Evolutionary conservation across 2,329 filamentous ascomycete species (phyloP).

Genomic region (Neoscytalidium dimidiatum): DNA sequence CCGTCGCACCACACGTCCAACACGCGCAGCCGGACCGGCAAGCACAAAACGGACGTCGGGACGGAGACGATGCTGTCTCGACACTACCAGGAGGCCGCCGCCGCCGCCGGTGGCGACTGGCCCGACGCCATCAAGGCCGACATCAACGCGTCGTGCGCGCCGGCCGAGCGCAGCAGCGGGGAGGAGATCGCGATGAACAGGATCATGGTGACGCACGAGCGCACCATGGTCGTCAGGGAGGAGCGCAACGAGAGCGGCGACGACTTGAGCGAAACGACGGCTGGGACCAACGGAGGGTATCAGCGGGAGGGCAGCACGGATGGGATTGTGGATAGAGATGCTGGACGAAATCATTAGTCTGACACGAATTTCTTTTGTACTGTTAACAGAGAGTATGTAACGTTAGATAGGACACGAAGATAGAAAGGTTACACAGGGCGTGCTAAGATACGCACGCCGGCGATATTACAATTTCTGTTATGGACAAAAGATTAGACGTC

Average conservation of each 20-base stretch:
- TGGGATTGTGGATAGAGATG: not conserved
- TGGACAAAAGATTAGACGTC: too few relatives aligned
- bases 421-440: too few relatives aligned
- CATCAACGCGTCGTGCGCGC: not conserved
- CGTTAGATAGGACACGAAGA: too few relatives aligned
- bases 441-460: too few relatives aligned
- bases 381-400: too few relatives aligned
- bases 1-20: not conserved
- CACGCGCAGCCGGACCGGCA: not conserved
- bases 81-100: slow-evolving; percentile 3
- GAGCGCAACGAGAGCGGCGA: not conserved
- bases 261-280: not conserved
- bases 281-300: not conserved
- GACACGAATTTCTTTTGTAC: not conserved
- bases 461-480: too few relatives aligned
- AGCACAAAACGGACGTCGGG: not conserved
- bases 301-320: not conserved
- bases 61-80: not conserved
- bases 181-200: not conserved
- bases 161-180: not conserved
- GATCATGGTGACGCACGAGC: slow-evolving; percentile 11
- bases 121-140: not conserved
- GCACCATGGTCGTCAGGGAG: not conserved
- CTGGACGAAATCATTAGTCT: not conserved
- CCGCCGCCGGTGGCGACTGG: not conserved